phyloP scores from a whole-genome alignment of 2,329 filamentous ascomycete genomes.

The Arthroderma uncinatum region DNA sequence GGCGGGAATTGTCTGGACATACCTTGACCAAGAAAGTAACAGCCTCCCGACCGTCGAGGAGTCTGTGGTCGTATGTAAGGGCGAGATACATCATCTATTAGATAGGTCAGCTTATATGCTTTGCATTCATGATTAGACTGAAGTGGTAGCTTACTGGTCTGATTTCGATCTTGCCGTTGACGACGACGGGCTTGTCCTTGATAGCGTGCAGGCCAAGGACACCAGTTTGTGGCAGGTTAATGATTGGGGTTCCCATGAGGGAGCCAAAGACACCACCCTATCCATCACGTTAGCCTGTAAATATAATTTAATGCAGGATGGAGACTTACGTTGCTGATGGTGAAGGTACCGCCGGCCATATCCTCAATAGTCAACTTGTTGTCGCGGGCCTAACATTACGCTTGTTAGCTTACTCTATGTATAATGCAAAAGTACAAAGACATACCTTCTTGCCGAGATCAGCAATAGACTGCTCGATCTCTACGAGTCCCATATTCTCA shows the following conservation, averaged over 20 bases:
- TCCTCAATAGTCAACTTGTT: constrained; percentile 97
- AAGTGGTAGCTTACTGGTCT: constrained; percentile 49
- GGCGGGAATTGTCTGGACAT: constrained; percentile 11
- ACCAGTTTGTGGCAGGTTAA: constrained; percentile 86
- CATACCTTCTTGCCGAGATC: constrained; percentile 87
- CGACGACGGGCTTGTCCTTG: constrained; percentile 79
- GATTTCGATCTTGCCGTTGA: constrained; percentile 91
- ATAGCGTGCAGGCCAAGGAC: constrained; percentile 91
- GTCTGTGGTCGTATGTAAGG: constrained; percentile 91
- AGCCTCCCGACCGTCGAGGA: constrained; percentile 88
- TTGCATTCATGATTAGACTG: neutral
- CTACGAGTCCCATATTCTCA: constrained; percentile 75
- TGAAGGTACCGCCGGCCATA: constrained; percentile 97
- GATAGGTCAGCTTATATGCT: neutral
- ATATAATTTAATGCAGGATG: neutral
- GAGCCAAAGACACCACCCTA: constrained; percentile 87
- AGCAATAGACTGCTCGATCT: constrained; percentile 82
- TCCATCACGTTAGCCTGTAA: constrained; percentile 15
- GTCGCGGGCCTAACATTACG: constrained; percentile 62
- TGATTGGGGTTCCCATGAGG: constrained; percentile 94
- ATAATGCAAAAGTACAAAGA: neutral
- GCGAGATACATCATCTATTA: constrained; percentile 91
- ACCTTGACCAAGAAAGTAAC: constrained; percentile 89
- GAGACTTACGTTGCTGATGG: constrained; percentile 67
- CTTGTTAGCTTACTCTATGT: constrained; percentile 4